Percentiles rank a stretch among this genome's conserved stretches.
Conservation (phyloP, 306 rosid species). For the Quercus parvula region DNA sequence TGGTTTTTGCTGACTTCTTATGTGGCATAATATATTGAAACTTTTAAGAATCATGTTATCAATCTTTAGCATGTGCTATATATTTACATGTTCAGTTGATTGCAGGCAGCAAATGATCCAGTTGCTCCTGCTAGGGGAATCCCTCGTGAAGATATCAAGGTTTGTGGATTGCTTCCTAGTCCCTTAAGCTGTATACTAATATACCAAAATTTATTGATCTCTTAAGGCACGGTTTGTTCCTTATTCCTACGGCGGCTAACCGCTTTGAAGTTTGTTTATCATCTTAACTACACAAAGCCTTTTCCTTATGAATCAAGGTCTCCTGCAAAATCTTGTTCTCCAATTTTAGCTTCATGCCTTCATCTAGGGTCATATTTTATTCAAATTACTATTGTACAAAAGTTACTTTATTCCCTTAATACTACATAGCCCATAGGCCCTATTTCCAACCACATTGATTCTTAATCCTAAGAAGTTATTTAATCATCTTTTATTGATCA, state of each 20-base stretch:
- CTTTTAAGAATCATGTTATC: background rate
- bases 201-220: background rate
- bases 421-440: background rate
- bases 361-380: background rate
- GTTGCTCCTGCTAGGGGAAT: conserved; percentile 86
- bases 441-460: background rate
- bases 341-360: background rate
- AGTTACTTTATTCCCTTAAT: background rate
- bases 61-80: background rate
- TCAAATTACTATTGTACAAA: background rate
- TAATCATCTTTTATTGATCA: background rate
- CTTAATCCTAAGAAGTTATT: background rate
- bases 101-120: conserved; percentile 93
- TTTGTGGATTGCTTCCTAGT: conserved; percentile 15
- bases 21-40: background rate
- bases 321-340: background rate
- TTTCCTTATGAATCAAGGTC: background rate
- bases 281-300: background rate
- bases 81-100: conserved; percentile 19
- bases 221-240: background rate
- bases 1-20: background rate
- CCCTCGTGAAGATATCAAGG: conserved; percentile 91
- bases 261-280: background rate
- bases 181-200: background rate
- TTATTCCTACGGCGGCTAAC: background rate